Percentiles rank a stretch among this genome's conserved stretches.
Evolutionary conservation across 2,329 filamentous ascomycete species (phyloP).

Genomic region (Neofusicoccum kwambonambiense): DNA sequence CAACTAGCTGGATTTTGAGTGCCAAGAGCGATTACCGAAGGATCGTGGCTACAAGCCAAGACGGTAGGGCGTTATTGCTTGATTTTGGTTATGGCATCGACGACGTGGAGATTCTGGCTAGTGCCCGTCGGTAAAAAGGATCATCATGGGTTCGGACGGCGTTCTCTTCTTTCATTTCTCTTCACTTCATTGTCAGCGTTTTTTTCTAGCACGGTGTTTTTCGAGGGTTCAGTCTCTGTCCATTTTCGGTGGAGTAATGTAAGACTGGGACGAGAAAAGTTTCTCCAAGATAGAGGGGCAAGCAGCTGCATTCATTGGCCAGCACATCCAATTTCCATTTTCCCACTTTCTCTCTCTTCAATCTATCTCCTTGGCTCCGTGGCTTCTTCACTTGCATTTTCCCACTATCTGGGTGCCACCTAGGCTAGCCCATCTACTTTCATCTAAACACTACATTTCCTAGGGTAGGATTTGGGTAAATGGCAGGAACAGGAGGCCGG

Average conservation of each 20-base stretch:
- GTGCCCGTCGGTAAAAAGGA: not conserved
- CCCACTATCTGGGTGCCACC: not conserved
- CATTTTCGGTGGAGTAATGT: slow-evolving; percentile 9
- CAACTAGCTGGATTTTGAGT: slow-evolving; percentile 92
- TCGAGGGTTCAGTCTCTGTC: not conserved
- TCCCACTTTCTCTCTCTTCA: not conserved
- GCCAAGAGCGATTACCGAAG: slow-evolving; percentile 94
- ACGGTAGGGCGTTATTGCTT: slow-evolving; percentile 87
- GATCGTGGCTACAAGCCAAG: slow-evolving; percentile 92
- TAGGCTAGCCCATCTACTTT: not conserved
- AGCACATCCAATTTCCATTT: slow-evolving; percentile 1
- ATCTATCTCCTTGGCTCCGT: not conserved
- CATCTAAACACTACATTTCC: not conserved
- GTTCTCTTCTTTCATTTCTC: not conserved
- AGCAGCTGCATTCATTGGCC: slow-evolving; percentile 8
- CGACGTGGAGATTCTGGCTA: slow-evolving; percentile 43
- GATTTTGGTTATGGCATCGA: slow-evolving; percentile 73
- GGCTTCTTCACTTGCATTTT: not conserved
- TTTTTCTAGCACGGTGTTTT: slow-evolving; percentile 10
- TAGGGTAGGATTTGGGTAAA: slow-evolving; percentile 2
- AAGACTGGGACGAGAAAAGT: slow-evolving; percentile 11
- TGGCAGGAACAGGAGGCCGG: slow-evolving; percentile 1
- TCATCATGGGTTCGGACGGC: not conserved
- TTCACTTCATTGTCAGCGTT: not conserved
- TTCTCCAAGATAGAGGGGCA: slow-evolving; percentile 9